Evolutionary conservation across 2,329 filamentous ascomycete genomes (phyloP).

Genomic region (Orbilia brochopaga): DNA sequence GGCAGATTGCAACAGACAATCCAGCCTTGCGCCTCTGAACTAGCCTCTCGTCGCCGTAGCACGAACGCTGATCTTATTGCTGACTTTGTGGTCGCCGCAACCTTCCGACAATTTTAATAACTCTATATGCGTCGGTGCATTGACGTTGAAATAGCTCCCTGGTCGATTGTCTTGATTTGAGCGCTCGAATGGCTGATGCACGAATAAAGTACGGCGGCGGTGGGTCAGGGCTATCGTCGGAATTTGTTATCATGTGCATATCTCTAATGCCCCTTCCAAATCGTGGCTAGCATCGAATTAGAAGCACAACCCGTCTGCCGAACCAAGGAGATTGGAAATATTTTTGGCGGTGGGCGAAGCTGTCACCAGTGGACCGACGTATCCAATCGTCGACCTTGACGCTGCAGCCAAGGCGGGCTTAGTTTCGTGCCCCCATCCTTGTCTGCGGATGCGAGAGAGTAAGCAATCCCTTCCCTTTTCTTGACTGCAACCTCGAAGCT

Average conservation of each 20-base stretch:
- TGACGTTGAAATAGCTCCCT: slow-evolving; percentile 31
- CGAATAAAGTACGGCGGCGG: slow-evolving; percentile 22
- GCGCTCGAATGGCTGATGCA: slow-evolving; percentile 14
- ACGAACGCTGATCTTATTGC: slow-evolving; percentile 41
- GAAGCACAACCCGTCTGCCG: slow-evolving; percentile 15
- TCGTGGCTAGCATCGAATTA: slow-evolving; percentile 29
- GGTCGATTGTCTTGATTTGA: slow-evolving; percentile 24
- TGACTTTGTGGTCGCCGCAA: slow-evolving; percentile 35
- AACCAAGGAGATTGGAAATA: slow-evolving; percentile 44
- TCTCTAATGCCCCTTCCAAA: slow-evolving; percentile 49
- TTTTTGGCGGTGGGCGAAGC: slow-evolving; percentile 48
- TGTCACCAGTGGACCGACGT: slow-evolving; percentile 2
- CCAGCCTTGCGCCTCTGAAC: slow-evolving; percentile 46
- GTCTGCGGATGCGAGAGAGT: slow-evolving; percentile 10
- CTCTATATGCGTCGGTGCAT: slow-evolving; percentile 11
- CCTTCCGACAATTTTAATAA: slow-evolving; percentile 29
- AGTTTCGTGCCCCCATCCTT: slow-evolving; percentile 45
- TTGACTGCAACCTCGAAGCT: slow-evolving; percentile 31
- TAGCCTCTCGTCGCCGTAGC: slow-evolving; percentile 16
- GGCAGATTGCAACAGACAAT: not conserved
- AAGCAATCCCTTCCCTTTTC: slow-evolving; percentile 32
- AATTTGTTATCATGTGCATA: slow-evolving; percentile 50
- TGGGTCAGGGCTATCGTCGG: slow-evolving; percentile 48
- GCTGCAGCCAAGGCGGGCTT: slow-evolving; percentile 43
- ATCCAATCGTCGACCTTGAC: slow-evolving; percentile 12